These are phyloP conservation scores for Debaryomyces maramus DNA, from an alignment of 805 yeast genomes.

Conservation along the genomic window DNA sequence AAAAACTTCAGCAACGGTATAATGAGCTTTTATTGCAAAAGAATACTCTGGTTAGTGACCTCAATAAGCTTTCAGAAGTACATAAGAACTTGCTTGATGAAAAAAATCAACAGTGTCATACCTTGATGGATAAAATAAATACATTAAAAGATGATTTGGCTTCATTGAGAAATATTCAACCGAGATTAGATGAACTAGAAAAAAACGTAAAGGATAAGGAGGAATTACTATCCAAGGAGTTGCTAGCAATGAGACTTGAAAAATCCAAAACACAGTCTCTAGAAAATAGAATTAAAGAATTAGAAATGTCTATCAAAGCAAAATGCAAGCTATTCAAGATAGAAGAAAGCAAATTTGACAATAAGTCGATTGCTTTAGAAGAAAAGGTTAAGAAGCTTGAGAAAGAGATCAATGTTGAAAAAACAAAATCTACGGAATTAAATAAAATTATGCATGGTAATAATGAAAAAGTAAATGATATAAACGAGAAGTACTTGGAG, in stretches of 20 bases:
- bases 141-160: slow-evolving; percentile 7
- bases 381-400: slow-evolving; percentile 1
- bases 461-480: neutral
- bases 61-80: neutral
- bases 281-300: slow-evolving; percentile 21
- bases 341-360: slow-evolving; percentile 4
- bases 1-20: slow-evolving; percentile 22
- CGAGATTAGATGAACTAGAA: neutral
- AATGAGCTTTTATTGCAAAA: slow-evolving; percentile 7
- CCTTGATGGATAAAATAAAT: slow-evolving; percentile 2
- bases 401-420: slow-evolving; percentile 3
- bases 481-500: neutral
- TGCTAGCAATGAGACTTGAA: slow-evolving; percentile 8
- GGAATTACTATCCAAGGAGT: neutral
- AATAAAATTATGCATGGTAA: slow-evolving; percentile 23
- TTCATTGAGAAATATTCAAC: neutral
- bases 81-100: slow-evolving; percentile 9
- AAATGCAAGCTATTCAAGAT: slow-evolving; percentile 3
- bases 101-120: slow-evolving; percentile 12
- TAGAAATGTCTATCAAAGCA: slow-evolving; percentile 13
- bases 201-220: neutral
- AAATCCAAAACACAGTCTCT: slow-evolving; percentile 14
- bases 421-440: slow-evolving; percentile 25
- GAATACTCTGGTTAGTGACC: slow-evolving; percentile 16
- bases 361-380: slow-evolving; percentile 4